Percentiles rank a stretch among this genome's conserved stretches.
These are phyloP conservation scores for Paramecium pentaurelia DNA, from an alignment of 73 alveolate species.

Conservation along the genomic window DNA sequence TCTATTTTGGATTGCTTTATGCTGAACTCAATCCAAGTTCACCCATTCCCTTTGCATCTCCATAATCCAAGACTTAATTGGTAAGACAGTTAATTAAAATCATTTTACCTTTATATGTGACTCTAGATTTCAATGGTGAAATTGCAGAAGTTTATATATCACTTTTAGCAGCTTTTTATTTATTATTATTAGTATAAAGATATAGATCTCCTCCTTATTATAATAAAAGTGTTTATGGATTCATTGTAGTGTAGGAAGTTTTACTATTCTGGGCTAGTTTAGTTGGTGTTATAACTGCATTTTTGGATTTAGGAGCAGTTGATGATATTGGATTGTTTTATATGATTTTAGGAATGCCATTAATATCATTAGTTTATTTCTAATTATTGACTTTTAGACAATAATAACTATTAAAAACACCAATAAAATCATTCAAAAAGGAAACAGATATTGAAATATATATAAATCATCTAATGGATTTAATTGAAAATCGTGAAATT, in stretches of 20 bases:
- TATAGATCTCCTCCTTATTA: constrained; percentile 55
- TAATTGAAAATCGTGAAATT: constrained; percentile 58
- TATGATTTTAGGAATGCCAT: constrained; percentile 59
- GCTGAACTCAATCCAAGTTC: constrained; percentile 55
- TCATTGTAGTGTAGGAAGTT: constrained; percentile 22
- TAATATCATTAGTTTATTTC: constrained; percentile 25
- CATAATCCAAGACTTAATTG: constrained; percentile 40
- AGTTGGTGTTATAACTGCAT: constrained; percentile 49
- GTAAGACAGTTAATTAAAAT: constrained; percentile 32
- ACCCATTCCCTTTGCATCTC: constrained; percentile 54
- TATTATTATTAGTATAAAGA: constrained; percentile 46
- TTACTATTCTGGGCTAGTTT: constrained; percentile 54
- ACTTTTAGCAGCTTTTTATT: constrained; percentile 18
- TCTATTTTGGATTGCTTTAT: constrained; percentile 43
- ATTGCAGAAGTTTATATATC: constrained; percentile 40
- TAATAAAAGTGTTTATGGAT: constrained; percentile 26
- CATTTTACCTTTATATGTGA: constrained; percentile 43
- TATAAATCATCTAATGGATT: constrained; percentile 22
- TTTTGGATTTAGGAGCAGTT: constrained; percentile 13
- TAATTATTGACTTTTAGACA: constrained; percentile 22
- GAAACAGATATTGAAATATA: constrained; percentile 58
- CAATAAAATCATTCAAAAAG: constrained; percentile 35
- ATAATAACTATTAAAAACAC: neutral
- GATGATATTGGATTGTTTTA: constrained; percentile 50
- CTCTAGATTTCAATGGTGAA: constrained; percentile 44